phyloP scores from a whole-genome alignment of 495 filamentous ascomycete genomes.

The Daldinia concentrica region DNA sequence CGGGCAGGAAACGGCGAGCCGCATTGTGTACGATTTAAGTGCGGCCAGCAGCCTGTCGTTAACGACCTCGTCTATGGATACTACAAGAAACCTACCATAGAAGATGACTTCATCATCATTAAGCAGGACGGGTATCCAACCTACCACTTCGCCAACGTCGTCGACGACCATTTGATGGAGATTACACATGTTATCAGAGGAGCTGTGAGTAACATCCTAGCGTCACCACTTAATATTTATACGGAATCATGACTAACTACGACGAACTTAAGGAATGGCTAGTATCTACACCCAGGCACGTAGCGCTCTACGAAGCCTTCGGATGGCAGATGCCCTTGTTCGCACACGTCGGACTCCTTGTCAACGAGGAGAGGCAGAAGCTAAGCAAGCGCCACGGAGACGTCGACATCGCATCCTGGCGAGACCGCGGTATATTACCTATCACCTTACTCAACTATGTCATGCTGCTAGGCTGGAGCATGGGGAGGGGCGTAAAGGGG shows the following conservation, averaged over 20 bases:
- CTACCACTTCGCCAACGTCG: constrained; percentile 96
- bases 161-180: constrained; percentile 93
- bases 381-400: constrained; percentile 86
- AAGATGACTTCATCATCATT: constrained; percentile 74
- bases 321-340: constrained; percentile 85
- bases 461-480: constrained; percentile 86
- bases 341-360: constrained; percentile 87
- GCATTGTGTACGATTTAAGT: constrained; percentile 81
- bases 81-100: constrained; percentile 55
- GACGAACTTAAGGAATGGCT: constrained; percentile 88
- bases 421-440: constrained; percentile 74
- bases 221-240: not conserved
- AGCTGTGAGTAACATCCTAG: constrained; percentile 61
- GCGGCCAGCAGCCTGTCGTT: constrained; percentile 66
- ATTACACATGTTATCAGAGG: constrained; percentile 96
- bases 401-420: constrained; percentile 74
- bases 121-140: constrained; percentile 93
- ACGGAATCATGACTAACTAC: constrained; percentile 33
- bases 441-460: constrained; percentile 83
- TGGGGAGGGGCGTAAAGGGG: constrained; percentile 58
- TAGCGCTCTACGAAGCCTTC: constrained; percentile 87
- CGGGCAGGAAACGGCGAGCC: constrained; percentile 71
- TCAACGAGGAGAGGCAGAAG: constrained; percentile 78
- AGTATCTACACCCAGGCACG: constrained; percentile 88
- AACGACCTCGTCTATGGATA: constrained; percentile 80